Evolutionary conservation across 768 basidiomycete species (phyloP).

Genomic region (Rhodotorula paludigena): DNA sequence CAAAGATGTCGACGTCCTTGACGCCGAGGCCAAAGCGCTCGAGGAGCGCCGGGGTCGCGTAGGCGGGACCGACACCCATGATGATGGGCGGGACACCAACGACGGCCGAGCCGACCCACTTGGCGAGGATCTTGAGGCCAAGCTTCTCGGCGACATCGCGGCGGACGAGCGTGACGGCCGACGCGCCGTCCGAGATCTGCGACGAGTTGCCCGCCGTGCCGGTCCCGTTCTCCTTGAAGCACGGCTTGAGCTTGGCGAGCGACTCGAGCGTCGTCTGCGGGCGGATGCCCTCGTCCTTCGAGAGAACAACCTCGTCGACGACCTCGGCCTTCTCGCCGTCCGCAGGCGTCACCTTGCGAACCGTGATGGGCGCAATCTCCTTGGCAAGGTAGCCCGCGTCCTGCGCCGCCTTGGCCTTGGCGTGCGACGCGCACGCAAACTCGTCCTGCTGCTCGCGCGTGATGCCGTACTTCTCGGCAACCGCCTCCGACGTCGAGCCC

Average conservation of each 20-base stretch:
- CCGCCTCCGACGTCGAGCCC: conserved; percentile 51
- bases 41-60: conserved; percentile 65
- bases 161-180: conserved; percentile 49
- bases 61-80: conserved; percentile 76
- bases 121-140: conserved; percentile 48
- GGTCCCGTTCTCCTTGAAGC: conserved; percentile 49
- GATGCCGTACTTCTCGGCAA: conserved; percentile 50
- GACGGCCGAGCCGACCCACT: conserved; percentile 49
- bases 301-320: conserved; percentile 47
- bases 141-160: conserved; percentile 50
- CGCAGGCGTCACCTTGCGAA: conserved; percentile 44
- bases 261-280: conserved; percentile 50
- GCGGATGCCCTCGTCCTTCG: conserved; percentile 51
- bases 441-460: conserved; percentile 48
- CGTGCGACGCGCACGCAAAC: conserved; percentile 76
- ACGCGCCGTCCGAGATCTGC: conserved; percentile 52
- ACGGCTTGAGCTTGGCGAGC: conserved; percentile 51
- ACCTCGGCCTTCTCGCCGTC: conserved; percentile 43
- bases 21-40: conserved; percentile 36
- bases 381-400: conserved; percentile 74
- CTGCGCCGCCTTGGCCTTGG: conserved; percentile 74
- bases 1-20: conserved; percentile 45
- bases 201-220: conserved; percentile 52
- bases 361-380: conserved; percentile 73
- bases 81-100: conserved; percentile 46